A percentile compares a stretch with the other conserved stretches of the same genome.
Evolutionary conservation across 441 rosid genomes (phyloP).

Genomic region (Syzygium malaccense): DNA sequence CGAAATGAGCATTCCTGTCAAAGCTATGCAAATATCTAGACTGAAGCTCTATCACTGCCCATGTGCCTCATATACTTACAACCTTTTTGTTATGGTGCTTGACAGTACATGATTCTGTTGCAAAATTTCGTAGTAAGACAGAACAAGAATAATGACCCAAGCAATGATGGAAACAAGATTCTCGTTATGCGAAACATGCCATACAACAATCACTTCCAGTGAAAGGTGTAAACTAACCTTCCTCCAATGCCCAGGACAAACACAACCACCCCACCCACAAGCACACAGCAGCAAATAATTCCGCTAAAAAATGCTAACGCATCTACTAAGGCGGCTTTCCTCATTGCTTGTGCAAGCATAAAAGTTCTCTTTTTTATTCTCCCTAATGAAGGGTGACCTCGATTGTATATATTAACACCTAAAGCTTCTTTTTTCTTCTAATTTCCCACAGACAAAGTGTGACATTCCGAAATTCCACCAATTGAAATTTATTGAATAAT

Average conservation of each 20-base stretch:
- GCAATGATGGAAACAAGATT: background rate
- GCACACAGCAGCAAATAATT: background rate
- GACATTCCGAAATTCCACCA: too few species aligned
- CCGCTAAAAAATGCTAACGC: background rate
- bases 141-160: background rate
- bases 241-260: background rate
- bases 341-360: background rate
- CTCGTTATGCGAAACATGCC: background rate
- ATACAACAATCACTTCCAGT: background rate
- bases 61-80: background rate
- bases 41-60: background rate
- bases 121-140: background rate
- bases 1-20: slow-evolving; percentile 14
- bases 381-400: background rate
- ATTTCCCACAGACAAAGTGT: background rate
- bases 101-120: background rate
- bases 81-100: background rate
- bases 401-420: background rate
- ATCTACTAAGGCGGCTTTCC: background rate
- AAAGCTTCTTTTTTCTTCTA: background rate
- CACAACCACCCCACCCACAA: background rate
- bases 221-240: background rate
- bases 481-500: too few species aligned
- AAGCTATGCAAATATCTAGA: background rate
- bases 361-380: background rate